phyloP scores from a whole-genome alignment of 2,329 filamentous ascomycete species.

The Alternaria sp. region DNA sequence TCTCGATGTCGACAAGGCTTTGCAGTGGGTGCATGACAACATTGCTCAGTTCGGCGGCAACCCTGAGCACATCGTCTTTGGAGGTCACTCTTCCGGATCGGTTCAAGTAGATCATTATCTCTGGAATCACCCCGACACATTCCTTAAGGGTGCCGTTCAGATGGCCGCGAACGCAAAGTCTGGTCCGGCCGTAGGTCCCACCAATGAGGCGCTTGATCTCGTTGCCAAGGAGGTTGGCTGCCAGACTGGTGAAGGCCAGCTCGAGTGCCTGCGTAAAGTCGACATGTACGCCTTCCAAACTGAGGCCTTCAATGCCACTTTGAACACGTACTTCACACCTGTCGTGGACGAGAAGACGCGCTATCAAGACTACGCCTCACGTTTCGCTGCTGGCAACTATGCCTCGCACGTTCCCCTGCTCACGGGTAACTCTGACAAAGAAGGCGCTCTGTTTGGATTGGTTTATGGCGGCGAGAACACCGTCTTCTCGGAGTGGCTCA shows the following conservation, averaged over 20 bases:
- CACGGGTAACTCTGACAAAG: conserved; percentile 38
- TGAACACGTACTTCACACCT: conserved; percentile 37
- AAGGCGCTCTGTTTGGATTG: conserved; percentile 35
- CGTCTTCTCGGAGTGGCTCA: conserved; percentile 55
- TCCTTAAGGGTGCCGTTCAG: conserved; percentile 31
- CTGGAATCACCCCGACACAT: conserved; percentile 35
- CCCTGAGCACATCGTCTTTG: conserved; percentile 55
- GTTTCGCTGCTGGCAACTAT: conserved; percentile 36
- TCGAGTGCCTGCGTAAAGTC: conserved; percentile 32
- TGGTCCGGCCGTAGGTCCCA: conserved; percentile 30
- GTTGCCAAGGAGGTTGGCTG: conserved; percentile 36
- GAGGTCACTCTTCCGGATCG: conserved; percentile 45
- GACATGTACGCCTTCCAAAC: conserved; percentile 36
- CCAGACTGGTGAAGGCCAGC: conserved; percentile 26
- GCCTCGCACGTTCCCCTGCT: conserved; percentile 37
- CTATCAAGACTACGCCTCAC: conserved; percentile 29
- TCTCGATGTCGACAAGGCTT: conserved; percentile 49
- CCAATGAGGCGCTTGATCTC: conserved; percentile 32
- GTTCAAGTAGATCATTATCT: conserved; percentile 37
- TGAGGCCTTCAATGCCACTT: conserved; percentile 33
- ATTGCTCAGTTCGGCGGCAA: conserved; percentile 52
- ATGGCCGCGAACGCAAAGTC: conserved; percentile 39
- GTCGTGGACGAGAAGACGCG: conserved; percentile 33
- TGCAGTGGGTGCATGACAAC: conserved; percentile 49
- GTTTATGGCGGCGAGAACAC: conserved; percentile 38